phyloP scores from a whole-genome alignment of 2,329 filamentous ascomycete species.

The Sclerotinia subarctica region DNA sequence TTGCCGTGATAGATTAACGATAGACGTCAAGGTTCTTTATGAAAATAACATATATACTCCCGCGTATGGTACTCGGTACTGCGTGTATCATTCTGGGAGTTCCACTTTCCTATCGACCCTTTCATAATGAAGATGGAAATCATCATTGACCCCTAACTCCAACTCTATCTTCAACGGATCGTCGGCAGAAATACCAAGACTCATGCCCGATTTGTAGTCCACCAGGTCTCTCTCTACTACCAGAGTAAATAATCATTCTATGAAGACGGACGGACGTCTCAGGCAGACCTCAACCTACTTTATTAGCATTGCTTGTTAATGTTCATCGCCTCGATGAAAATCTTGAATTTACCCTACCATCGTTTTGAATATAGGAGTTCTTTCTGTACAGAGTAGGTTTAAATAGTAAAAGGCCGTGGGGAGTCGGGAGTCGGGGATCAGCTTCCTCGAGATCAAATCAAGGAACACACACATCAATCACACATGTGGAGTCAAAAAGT shows the following conservation, averaged over 20 bases:
- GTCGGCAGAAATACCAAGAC: background rate
- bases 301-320: background rate
- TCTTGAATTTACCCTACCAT: background rate
- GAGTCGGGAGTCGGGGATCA: background rate
- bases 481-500: background rate
- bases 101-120: background rate
- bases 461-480: background rate
- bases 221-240: too few relatives aligned
- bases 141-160: background rate
- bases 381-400: too few relatives aligned
- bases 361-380: background rate
- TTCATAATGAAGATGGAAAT: background rate
- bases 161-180: background rate
- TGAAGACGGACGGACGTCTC: too few relatives aligned
- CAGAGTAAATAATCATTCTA: too few relatives aligned
- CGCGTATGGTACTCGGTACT: too few relatives aligned
- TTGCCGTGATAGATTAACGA: background rate
- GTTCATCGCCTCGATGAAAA: background rate
- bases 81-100: background rate
- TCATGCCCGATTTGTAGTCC: background rate
- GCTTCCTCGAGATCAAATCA: background rate
- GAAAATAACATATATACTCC: background rate
- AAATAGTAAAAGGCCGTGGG: background rate
- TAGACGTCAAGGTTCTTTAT: slow-evolving; percentile 1
- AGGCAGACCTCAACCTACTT: background rate